Conservation (phyloP, 1,139 yeast genomes). For the Sugiyamaella novakii region DNA sequence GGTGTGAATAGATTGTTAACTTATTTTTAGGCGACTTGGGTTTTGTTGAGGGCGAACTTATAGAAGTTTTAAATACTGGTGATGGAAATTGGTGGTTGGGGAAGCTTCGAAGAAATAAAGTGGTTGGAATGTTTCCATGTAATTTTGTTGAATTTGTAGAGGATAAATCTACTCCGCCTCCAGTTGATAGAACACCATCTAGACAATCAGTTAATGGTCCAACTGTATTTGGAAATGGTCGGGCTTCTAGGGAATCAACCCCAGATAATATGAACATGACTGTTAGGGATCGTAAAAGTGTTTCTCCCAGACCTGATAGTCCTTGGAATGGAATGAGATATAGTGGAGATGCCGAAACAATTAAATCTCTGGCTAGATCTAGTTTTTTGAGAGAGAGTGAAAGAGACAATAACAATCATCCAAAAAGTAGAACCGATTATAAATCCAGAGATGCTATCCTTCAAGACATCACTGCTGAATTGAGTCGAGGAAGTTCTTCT, state of each 20-base stretch:
- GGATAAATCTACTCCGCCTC: slow-evolving; percentile 21
- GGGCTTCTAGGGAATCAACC: slow-evolving; percentile 6
- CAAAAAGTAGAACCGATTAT: not conserved
- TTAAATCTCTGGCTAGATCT: slow-evolving; percentile 12
- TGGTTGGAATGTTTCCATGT: slow-evolving; percentile 83
- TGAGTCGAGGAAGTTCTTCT: slow-evolving; percentile 24
- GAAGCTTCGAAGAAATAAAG: slow-evolving; percentile 71
- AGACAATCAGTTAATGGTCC: not conserved
- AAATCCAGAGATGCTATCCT: slow-evolving; percentile 29
- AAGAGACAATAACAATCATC: not conserved
- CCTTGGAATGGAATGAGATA: slow-evolving; percentile 16
- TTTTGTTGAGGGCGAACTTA: slow-evolving; percentile 87
- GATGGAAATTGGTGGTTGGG: slow-evolving; percentile 97
- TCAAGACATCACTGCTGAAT: slow-evolving; percentile 33
- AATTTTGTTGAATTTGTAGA: slow-evolving; percentile 69
- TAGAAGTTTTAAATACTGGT: slow-evolving; percentile 76
- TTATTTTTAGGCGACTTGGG: slow-evolving; percentile 68
- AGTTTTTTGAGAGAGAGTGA: slow-evolving; percentile 1
- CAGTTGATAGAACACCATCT: slow-evolving; percentile 7
- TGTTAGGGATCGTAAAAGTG: slow-evolving; percentile 1
- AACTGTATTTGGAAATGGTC: not conserved
- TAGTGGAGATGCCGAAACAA: slow-evolving; percentile 3
- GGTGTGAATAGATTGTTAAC: not conserved
- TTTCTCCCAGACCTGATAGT: slow-evolving; percentile 5
- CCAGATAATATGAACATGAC: slow-evolving; percentile 4